A percentile compares a stretch with the other conserved stretches of the same genome.
Evolutionary conservation across 306 rosid species (phyloP).

Genomic region (Chamaecrista fasciculata): DNA sequence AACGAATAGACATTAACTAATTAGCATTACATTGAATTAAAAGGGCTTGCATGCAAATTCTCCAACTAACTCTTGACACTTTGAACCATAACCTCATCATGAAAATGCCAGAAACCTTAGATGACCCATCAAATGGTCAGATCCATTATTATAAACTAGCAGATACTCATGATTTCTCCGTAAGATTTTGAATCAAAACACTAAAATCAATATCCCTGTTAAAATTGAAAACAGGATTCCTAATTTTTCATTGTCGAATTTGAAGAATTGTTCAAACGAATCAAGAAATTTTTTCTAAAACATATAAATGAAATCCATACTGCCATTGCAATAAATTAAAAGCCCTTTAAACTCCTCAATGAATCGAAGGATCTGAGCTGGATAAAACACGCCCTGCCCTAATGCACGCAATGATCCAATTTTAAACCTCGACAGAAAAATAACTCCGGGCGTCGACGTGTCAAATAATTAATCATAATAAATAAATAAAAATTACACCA

Average conservation of each 20-base stretch:
- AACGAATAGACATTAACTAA: background rate
- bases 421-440: background rate
- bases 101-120: background rate
- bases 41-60: background rate
- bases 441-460: background rate
- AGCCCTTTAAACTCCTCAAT: background rate
- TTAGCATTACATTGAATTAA: background rate
- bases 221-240: background rate
- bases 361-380: slow-evolving; percentile 16
- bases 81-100: background rate
- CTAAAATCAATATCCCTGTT: slow-evolving; percentile 2
- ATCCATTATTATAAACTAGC: background rate
- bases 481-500: background rate
- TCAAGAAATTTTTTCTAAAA: background rate
- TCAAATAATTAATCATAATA: background rate
- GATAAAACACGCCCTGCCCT: background rate
- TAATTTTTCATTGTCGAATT: background rate
- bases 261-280: background rate
- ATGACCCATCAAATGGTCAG: background rate
- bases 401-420: slow-evolving; percentile 23
- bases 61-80: background rate
- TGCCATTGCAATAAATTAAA: background rate
- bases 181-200: background rate
- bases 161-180: background rate
- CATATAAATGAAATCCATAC: too few species aligned